Conservation (phyloP, 257 asterid genomes). For the Solanum etuberosum region DNA sequence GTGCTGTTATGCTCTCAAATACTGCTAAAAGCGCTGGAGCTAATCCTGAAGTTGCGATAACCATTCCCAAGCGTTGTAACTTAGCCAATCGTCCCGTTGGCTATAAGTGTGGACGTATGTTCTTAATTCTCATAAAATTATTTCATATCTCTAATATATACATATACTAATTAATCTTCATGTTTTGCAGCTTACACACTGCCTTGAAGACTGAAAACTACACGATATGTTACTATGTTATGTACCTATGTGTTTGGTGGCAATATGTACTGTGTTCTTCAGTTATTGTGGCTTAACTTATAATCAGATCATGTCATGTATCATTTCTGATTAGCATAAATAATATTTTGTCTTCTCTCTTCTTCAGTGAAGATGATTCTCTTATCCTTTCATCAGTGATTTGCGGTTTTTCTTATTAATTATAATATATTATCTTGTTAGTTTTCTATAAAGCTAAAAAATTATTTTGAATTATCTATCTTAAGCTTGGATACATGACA, state of each 20-base stretch:
- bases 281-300: not conserved
- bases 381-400: not conserved
- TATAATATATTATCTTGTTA: too few species aligned
- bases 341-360: not conserved
- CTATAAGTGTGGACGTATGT: slow-evolving; percentile 57
- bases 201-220: slow-evolving; percentile 30
- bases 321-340: not conserved
- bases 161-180: not conserved
- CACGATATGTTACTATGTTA: not conserved
- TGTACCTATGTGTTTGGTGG: not conserved
- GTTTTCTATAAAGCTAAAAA: too few species aligned
- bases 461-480: too few species aligned
- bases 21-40: slow-evolving; percentile 49
- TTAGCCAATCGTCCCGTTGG: slow-evolving; percentile 65
- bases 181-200: slow-evolving; percentile 42
- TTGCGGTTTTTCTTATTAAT: not conserved
- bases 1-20: slow-evolving; percentile 65
- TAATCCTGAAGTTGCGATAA: slow-evolving; percentile 43
- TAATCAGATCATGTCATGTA: not conserved
- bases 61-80: slow-evolving; percentile 75
- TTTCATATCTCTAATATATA: not conserved
- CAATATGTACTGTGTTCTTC: not conserved
- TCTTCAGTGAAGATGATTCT: not conserved
- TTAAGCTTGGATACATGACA: too few species aligned
- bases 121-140: not conserved